A percentile compares a stretch with the other conserved stretches of the same genome.
These are phyloP conservation scores for Lepidopterella palustris DNA, from an alignment of 495 filamentous ascomycete genomes.

Conservation along the genomic window DNA sequence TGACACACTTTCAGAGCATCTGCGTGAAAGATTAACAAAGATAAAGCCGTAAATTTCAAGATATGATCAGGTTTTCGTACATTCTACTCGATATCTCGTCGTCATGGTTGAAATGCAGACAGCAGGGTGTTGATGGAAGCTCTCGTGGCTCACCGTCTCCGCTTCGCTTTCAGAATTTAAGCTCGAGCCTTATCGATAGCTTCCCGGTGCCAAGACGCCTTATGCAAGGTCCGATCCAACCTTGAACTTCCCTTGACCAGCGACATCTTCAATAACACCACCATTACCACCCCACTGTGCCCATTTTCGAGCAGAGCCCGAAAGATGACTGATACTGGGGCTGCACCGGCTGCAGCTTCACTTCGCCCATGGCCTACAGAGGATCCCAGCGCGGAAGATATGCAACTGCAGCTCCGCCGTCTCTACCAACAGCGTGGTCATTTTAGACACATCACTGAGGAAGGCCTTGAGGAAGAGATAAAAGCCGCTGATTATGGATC, in stretches of 20 bases:
- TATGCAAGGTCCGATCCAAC: not conserved
- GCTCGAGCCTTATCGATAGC: conserved; percentile 1
- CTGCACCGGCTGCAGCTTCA: not conserved
- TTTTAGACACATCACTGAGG: conserved; percentile 36
- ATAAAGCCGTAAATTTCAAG: not conserved
- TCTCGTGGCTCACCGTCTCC: not conserved
- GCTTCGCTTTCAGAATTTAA: not conserved
- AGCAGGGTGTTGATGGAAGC: not conserved
- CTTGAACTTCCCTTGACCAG: not conserved
- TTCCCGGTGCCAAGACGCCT: not conserved
- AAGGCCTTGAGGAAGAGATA: conserved; percentile 61
- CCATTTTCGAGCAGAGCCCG: not conserved
- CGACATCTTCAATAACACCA: not conserved
- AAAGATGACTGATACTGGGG: not conserved
- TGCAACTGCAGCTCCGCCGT: conserved; percentile 28
- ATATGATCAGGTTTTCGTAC: conserved; percentile 43
- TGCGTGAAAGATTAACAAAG: conserved; percentile 30
- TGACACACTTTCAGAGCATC: conserved; percentile 69
- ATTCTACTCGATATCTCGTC: conserved; percentile 85
- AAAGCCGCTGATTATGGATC: conserved; percentile 41
- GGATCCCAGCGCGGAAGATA: conserved; percentile 7
- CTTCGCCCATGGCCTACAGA: conserved; percentile 33
- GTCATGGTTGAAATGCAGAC: conserved; percentile 56
- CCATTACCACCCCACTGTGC: not conserved
- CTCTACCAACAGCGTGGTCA: conserved; percentile 32